phyloP scores from a whole-genome alignment of 177 flowering plant species.

The Vitis hybrid region DNA sequence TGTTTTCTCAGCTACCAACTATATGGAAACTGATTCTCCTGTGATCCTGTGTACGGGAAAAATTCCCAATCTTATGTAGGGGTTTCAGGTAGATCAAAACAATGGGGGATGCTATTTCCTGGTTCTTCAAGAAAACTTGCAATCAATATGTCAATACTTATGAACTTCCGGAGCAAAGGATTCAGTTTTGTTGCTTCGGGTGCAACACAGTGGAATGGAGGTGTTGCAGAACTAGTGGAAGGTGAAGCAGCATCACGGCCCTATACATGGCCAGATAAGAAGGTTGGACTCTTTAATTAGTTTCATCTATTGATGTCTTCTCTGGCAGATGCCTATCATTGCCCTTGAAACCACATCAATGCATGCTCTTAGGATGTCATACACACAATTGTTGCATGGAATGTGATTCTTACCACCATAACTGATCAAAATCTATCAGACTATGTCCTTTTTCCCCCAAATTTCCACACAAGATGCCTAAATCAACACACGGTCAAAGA shows the following conservation, averaged over 20 bases:
- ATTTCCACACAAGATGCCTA: not conserved
- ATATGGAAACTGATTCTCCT: not conserved
- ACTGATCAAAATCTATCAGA: not conserved
- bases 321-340: not conserved
- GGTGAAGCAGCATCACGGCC: constrained; percentile 15
- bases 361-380: not conserved
- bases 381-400: not conserved
- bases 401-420: not conserved
- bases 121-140: constrained; percentile 8
- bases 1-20: not conserved
- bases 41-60: not conserved
- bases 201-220: constrained; percentile 14
- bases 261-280: constrained; percentile 38
- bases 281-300: constrained; percentile 10
- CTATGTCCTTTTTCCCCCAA: not conserved
- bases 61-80: constrained; percentile 1
- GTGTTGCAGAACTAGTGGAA: constrained; percentile 19
- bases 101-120: constrained; percentile 16
- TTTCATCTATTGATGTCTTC: not conserved
- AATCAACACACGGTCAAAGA: not conserved
- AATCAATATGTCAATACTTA: not conserved
- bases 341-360: not conserved
- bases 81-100: constrained; percentile 22
- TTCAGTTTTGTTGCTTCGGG: constrained; percentile 16
- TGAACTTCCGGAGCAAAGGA: constrained; percentile 4